Conservation (phyloP, 306 rosid species). For the Prunus salicina region DNA sequence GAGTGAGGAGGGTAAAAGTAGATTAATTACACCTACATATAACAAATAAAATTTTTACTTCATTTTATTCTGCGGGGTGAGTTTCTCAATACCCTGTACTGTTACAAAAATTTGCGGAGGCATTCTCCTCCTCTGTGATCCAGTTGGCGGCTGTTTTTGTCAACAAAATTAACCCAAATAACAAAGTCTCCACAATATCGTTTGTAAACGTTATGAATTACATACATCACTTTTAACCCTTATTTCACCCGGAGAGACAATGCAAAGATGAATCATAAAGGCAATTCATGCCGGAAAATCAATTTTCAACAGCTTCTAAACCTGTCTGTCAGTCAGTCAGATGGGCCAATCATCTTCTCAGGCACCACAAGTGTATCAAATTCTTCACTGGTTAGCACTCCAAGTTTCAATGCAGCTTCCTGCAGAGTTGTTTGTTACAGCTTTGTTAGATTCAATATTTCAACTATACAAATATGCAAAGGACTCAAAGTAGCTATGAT, state of each 20-base stretch:
- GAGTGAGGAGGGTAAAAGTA: no score
- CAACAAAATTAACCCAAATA: neutral
- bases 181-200: conserved; percentile 37
- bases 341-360: conserved; percentile 95
- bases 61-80: conserved; percentile 26
- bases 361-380: conserved; percentile 92
- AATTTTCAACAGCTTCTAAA: conserved; percentile 9
- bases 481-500: neutral
- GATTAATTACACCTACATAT: no score
- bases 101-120: conserved; percentile 33
- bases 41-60: neutral
- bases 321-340: conserved; percentile 41
- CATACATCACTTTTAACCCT: neutral
- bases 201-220: neutral
- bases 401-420: conserved; percentile 95
- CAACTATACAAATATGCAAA: conserved; percentile 1
- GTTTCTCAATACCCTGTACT: conserved; percentile 7
- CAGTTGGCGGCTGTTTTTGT: neutral
- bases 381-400: conserved; percentile 74
- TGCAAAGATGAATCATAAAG: neutral
- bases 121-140: conserved; percentile 21
- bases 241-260: neutral
- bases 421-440: conserved; percentile 31
- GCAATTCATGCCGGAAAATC: conserved; percentile 2
- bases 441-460: conserved; percentile 7